Conservation (phyloP, 768 basidiomycete genomes). For the Boletus eberwhitei region DNA sequence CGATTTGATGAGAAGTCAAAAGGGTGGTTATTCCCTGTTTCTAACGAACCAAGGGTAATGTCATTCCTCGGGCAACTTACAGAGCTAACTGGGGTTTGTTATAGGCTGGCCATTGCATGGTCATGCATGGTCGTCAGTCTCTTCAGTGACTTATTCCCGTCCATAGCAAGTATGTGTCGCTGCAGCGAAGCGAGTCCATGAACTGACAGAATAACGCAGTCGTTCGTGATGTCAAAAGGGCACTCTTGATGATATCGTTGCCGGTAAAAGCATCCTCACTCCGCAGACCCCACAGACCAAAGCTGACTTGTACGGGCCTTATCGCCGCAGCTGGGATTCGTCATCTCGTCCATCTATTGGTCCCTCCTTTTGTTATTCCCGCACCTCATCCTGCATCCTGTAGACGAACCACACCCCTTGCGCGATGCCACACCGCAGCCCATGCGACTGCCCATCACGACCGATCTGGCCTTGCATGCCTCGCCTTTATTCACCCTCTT, state of each 20-base stretch:
- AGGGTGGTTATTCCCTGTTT: constrained; percentile 68
- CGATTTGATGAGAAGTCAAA: constrained; percentile 40
- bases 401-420: background rate
- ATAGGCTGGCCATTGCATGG: constrained; percentile 35
- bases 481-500: constrained; percentile 55
- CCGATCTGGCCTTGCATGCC: constrained; percentile 67
- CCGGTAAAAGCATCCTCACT: constrained; percentile 44
- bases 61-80: background rate
- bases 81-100: background rate
- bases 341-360: constrained; percentile 68
- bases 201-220: constrained; percentile 1
- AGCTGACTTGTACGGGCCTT: background rate
- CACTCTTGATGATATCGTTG: constrained; percentile 58
- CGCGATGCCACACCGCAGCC: constrained; percentile 10
- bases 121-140: constrained; percentile 40
- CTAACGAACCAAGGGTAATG: constrained; percentile 71
- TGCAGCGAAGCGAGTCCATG: background rate
- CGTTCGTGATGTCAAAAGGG: constrained; percentile 48
- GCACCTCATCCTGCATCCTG: constrained; percentile 47
- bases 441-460: constrained; percentile 44
- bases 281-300: background rate
- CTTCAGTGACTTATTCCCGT: constrained; percentile 40
- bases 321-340: constrained; percentile 36
- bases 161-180: constrained; percentile 30
- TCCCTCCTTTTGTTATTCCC: constrained; percentile 54